phyloP scores from a whole-genome alignment of 1,139 yeast species.

The Hanseniaspora gamundiae region DNA sequence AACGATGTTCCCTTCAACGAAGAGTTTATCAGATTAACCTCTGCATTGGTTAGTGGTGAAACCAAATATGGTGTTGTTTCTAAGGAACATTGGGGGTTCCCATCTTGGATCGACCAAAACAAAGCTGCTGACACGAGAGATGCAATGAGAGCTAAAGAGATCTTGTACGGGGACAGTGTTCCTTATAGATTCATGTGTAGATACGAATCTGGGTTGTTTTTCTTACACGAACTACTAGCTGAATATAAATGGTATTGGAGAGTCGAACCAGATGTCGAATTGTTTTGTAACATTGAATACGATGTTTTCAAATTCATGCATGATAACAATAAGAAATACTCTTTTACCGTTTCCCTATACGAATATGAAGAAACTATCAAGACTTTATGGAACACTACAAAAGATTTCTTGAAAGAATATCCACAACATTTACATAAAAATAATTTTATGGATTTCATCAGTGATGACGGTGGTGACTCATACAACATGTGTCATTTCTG shows the following conservation, averaged over 20 bases:
- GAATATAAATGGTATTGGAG: constrained; percentile 67
- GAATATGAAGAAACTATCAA: constrained; percentile 48
- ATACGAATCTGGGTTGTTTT: constrained; percentile 62
- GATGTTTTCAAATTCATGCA: constrained; percentile 58
- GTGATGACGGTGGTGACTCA: constrained; percentile 50
- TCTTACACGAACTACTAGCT: constrained; percentile 43
- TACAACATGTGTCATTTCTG: constrained; percentile 85
- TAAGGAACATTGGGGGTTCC: constrained; percentile 39
- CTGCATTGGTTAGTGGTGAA: constrained; percentile 31
- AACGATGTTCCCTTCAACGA: constrained; percentile 44
- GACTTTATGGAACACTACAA: constrained; percentile 50
- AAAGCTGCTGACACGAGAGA: constrained; percentile 43
- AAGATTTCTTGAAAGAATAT: constrained; percentile 37
- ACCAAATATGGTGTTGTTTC: constrained; percentile 39
- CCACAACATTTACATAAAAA: constrained; percentile 33
- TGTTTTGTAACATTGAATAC: constrained; percentile 53
- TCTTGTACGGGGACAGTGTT: constrained; percentile 50
- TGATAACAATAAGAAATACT: constrained; percentile 46
- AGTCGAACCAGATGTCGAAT: constrained; percentile 56
- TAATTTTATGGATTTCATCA: constrained; percentile 57
- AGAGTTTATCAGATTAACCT: constrained; percentile 29
- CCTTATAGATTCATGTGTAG: constrained; percentile 69
- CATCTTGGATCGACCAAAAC: constrained; percentile 45
- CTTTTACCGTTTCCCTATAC: constrained; percentile 51
- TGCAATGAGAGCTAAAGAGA: constrained; percentile 34